Base-by-base conservation (phyloP, 2,329 filamentous ascomycete species). In the Aspergillus persii region DNA sequence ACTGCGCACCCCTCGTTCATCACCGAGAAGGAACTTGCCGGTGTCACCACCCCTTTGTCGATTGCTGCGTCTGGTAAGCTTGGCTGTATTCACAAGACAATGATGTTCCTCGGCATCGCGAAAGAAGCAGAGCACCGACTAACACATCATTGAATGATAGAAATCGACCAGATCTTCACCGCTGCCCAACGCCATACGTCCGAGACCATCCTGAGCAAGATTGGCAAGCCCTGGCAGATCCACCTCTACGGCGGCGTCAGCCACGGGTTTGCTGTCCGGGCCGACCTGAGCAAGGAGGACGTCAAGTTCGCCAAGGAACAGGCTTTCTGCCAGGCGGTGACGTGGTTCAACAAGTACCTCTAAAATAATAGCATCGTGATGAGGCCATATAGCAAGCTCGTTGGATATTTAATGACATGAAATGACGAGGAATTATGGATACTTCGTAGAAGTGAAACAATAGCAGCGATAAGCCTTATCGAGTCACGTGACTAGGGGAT, bases 1-100 rank as follows among this genome's bases (percentile, higher is more conserved):
- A 76, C 85, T 18, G 91, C 90, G 1, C 91, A 95, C 75, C 91
- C 91, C 0, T 90, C 86, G 29, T 92, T 92, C 66, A 85, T 95
- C 31, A 80, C 84, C 5, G 79, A 85, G 61, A 84, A 85, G 2
- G 89, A 92, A 75, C 83, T 92, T 52, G 78, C 78, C 15, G 83
- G 81, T 51, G 87, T 92, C 67, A 79, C 80, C n/a, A 86, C 85
- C 0, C 89, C 89, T 0, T 76, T 91, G 4, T 87, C 86, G 56
- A 90, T 92, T 68, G 81, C 86, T 48, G 87, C 79, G 63, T 77
- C 79, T 53, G 75, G 78, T 79, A 72, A 66, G 77, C 70, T 49
- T 3, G 44, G 41, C 11, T 27, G 15, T 26, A 12, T 36, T 31
- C 30, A 5, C 15, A 12, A 12, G 33, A 12, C 15, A 36, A 23